phyloP scores from a whole-genome alignment of 176 grass and related monocot species.

The Raddia guianensis region DNA sequence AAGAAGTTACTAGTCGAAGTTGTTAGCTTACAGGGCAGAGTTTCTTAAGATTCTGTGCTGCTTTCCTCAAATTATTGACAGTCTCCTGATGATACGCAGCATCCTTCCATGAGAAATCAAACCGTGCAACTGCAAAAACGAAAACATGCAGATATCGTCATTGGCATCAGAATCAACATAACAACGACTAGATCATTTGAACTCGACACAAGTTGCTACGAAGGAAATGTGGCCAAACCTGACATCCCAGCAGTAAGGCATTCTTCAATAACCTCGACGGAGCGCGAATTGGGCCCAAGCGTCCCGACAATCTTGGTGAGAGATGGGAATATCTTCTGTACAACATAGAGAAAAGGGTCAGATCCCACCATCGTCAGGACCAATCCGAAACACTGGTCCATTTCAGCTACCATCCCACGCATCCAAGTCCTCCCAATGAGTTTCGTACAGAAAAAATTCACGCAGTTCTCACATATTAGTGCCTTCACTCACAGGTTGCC shows the following conservation, averaged over 20 bases:
- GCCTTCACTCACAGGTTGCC: neutral
- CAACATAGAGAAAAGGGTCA: neutral
- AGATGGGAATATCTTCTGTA: slow-evolving; percentile 85
- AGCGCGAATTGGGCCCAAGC: slow-evolving; percentile 78
- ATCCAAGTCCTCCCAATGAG: neutral
- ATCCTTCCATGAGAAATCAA: slow-evolving; percentile 90
- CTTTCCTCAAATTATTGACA: slow-evolving; percentile 83
- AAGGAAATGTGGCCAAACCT: slow-evolving; percentile 55
- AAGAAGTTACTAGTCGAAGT: neutral
- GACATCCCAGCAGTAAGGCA: slow-evolving; percentile 93
- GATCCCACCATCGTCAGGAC: neutral
- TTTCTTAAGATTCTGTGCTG: slow-evolving; percentile 80
- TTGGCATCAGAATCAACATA: neutral
- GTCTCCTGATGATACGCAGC: slow-evolving; percentile 90
- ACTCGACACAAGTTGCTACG: neutral
- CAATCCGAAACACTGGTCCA: neutral
- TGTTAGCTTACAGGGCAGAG: slow-evolving; percentile 85
- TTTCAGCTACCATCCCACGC: neutral
- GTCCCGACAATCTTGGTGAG: slow-evolving; percentile 97
- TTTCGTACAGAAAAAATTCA: neutral
- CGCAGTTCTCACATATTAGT: neutral
- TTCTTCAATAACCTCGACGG: slow-evolving; percentile 78
- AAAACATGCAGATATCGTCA: slow-evolving; percentile 11
- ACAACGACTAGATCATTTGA: neutral
- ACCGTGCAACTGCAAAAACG: slow-evolving; percentile 76